Evolutionary conservation across 345 rosid genomes (phyloP).

Genomic region (Eucalyptus curtisii): DNA sequence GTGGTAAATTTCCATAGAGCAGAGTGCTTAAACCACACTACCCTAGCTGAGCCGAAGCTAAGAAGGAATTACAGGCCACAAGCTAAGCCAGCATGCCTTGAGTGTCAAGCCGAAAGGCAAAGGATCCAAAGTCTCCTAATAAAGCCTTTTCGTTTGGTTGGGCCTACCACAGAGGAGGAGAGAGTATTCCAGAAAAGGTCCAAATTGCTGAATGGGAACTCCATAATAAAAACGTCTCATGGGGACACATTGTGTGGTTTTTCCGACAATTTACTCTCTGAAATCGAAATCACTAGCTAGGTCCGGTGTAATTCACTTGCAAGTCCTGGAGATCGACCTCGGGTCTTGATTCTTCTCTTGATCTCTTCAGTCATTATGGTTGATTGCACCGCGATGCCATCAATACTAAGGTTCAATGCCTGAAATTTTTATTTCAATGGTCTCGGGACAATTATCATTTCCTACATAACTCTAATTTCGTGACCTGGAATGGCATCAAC

Average conservation of each 20-base stretch:
- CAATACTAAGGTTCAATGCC: rapidly evolving
- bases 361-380: background rate
- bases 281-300: background rate
- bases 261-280: background rate
- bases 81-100: background rate
- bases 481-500: background rate
- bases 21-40: background rate
- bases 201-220: background rate
- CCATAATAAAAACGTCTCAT: background rate
- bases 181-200: background rate
- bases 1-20: background rate
- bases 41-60: background rate
- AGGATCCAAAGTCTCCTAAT: background rate
- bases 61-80: background rate
- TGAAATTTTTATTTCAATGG: background rate
- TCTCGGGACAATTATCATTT: background rate
- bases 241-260: background rate
- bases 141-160: background rate
- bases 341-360: background rate
- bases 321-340: background rate
- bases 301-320: background rate
- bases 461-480: background rate
- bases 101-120: background rate
- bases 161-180: background rate
- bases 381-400: rapidly evolving